These are phyloP conservation scores for Aspergillus floridensis DNA, from an alignment of 2,329 filamentous ascomycete species.

Conservation along the genomic window DNA sequence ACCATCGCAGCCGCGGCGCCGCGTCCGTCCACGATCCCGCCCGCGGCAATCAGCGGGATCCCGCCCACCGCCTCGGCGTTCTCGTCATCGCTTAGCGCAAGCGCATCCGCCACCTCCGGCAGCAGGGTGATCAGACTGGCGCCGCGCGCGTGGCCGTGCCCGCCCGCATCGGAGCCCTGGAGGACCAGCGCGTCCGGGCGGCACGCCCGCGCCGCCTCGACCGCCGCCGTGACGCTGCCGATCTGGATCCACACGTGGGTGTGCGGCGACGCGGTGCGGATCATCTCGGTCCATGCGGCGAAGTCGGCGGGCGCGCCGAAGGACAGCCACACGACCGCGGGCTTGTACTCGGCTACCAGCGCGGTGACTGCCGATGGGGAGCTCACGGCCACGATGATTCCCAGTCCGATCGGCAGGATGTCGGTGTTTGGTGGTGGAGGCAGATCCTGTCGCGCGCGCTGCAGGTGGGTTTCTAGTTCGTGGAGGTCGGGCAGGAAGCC, in stretches of 20 bases:
- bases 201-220: conserved; percentile 11
- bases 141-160: conserved; percentile 12
- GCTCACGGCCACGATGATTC: background rate
- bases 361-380: background rate
- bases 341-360: conserved; percentile 12
- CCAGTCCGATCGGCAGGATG: background rate
- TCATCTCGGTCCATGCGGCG: conserved; percentile 6
- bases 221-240: conserved; percentile 11
- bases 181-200: conserved; percentile 17
- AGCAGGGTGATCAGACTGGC: conserved; percentile 13
- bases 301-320: conserved; percentile 12
- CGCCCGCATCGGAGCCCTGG: conserved; percentile 18
- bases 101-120: conserved; percentile 4
- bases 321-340: conserved; percentile 16
- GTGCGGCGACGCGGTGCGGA: conserved; percentile 10
- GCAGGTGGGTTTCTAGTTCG: conserved; percentile 2
- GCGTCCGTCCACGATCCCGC: conserved; percentile 51
- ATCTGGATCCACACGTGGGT: conserved; percentile 15
- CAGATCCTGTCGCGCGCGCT: background rate
- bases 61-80: background rate
- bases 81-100: conserved; percentile 12
- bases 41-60: conserved; percentile 49
- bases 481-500: conserved; percentile 10
- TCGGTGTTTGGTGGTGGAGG: background rate
- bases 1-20: conserved; percentile 48